Evolutionary conservation across 768 basidiomycete species (phyloP), one percentile per base, ranked within the genome.

Genomic region (Daedaleopsis sinensis): DNA sequence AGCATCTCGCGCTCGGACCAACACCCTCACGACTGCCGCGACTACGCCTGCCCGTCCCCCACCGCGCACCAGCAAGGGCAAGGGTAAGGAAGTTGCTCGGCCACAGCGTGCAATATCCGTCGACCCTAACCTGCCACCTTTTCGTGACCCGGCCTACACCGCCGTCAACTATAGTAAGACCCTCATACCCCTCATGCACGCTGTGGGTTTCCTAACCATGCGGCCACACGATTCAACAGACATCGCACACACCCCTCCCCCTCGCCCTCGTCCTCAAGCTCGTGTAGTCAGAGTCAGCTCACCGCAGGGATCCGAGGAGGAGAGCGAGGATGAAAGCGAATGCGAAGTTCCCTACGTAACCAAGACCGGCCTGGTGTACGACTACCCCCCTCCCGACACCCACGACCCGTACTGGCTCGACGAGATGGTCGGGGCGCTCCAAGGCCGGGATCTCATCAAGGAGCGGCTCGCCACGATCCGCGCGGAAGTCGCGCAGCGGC

Each of bases 341-440:
- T 13, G 11, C 10, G 55, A 57, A 19, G 36, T 43, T 16, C 24
- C 51, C n/a, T 27, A 18, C n/a, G 42, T 32, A 16, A 23, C 44
- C 18, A 38, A 51, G 37, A 21, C 43, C 3, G 48, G 46, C 21
- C 35, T 39, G 11, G 11, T 9, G 5, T 63, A 56, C 44, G 27
- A 24, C 38, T 62, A 56, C 42, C 63, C 59, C 6, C 57, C 63
- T 9, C 51, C n/a, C 5, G 6, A 58, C 27, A 39, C 58, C 13
- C 5, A 38, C 1, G 48, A 58, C 16, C 52, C 21, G 5, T 0
- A 32, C 23, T 68, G 67, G 67, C 57, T 65, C 11, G 47, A 57
- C 9, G 6, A 16, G 13, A 65, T 65, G 67, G 4, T 24, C 0
- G 32, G 3, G 3, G 18, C 39, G 9, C 37, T 68, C 11, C 12